Evolutionary conservation across 75 land plant species (phyloP), one percentile per base, ranked within the genome.

Genomic region (Chamaecyparis obtusa): DNA sequence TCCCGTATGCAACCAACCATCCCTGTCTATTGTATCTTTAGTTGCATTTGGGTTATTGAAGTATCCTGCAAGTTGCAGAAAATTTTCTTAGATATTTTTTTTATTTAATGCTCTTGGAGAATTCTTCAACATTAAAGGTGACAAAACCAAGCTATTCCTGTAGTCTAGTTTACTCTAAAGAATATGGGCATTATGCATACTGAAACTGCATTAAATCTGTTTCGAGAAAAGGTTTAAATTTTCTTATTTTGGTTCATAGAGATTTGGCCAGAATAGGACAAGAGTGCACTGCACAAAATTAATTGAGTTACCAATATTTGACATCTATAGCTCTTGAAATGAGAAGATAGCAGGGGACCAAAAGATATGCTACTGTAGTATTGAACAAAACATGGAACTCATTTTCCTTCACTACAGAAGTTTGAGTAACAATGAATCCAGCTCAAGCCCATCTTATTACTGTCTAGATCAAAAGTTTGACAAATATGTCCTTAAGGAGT

Each of bases 31-130:
- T 5, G 96, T 95, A 27, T 76, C 82, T 15, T 88, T 87, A 27
- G 99, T 97, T 55, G 95, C 98, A 49, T 90, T 90, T 64, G 90
- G 84, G 84, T 97, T 96, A 54, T 93, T 97, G 86, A 91, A 97
- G 84, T 97, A 97, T 74, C 98, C 99, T 97, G 90, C 16, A 80
- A 41, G 48, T 81, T 46, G 7, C 33, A 81, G 27, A 49, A 49
- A 44, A 24, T 2, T 81, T 24, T 43, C 43, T 81, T 39, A 81
- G 49, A 81, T 81, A 21, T 44, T 41, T 81, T 46, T n/a, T n/a
- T 27, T 21, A 44, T 44, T 27, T 21, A 27, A 81, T 81, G n/a
- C 32, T 10, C 24, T 44, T 48, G 46, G 48, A 81, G 48, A 21
- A 81, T 81, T 46, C n/a, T 11, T 48, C 41, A 21, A 43, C 83